Conservation (phyloP, 305 asterid species). For the Fraxinus angustifolia region DNA sequence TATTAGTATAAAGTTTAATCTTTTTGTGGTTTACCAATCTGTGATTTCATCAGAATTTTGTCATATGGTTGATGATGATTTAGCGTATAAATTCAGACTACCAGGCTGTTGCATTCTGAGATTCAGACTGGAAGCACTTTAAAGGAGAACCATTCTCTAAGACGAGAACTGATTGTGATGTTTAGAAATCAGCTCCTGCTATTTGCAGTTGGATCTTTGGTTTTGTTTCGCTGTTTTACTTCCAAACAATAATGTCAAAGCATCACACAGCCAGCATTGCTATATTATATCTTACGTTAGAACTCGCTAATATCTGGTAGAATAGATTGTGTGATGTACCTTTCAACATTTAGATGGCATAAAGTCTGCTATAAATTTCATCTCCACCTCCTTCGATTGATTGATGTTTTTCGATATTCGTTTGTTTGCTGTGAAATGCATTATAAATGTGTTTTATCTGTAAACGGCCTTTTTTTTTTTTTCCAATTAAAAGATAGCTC, state of each 20-base stretch:
- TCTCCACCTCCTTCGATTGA: neutral
- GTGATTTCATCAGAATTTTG: neutral
- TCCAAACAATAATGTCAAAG: neutral
- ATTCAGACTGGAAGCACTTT: neutral
- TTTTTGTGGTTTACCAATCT: neutral
- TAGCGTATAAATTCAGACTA: neutral
- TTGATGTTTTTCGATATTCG: neutral
- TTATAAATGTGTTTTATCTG: neutral
- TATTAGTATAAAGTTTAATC: neutral
- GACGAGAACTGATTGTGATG: neutral
- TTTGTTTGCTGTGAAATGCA: neutral
- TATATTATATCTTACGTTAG: neutral
- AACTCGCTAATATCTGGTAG: neutral
- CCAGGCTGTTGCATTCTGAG: neutral
- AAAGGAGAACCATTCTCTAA: neutral
- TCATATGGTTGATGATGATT: conserved; percentile 1
- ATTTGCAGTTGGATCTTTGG: neutral
- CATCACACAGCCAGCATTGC: neutral
- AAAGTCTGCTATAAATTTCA: neutral
- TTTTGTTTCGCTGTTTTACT: neutral
- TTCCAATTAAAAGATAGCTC: neutral
- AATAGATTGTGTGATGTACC: neutral
- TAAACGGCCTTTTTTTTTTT: neutral
- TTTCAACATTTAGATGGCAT: neutral
- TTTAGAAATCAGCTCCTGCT: neutral